phyloP scores from a whole-genome alignment of 2,329 filamentous ascomycete genomes.

The Cryphonectria parasitica region DNA sequence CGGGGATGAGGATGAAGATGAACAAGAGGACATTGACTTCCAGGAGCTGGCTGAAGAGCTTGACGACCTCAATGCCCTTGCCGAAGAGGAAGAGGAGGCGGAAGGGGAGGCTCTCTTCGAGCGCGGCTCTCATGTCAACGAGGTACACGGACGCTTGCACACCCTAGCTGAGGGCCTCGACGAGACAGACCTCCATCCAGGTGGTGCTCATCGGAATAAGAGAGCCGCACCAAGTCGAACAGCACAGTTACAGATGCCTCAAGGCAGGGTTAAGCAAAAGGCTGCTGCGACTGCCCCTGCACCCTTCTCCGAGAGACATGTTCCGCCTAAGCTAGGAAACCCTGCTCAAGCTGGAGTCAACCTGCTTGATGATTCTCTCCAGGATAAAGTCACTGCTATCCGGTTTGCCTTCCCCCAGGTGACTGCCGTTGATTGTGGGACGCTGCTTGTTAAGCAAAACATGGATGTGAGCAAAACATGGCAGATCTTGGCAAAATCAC shows the following conservation, averaged over 20 bases:
- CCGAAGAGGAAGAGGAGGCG: slow-evolving; percentile 32
- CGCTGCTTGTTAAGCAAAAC: slow-evolving; percentile 39
- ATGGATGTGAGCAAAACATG: slow-evolving; percentile 46
- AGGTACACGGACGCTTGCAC: slow-evolving; percentile 5
- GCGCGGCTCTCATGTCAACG: background rate
- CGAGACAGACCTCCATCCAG: background rate
- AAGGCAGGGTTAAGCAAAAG: background rate
- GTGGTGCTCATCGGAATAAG: background rate
- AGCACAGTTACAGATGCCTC: background rate
- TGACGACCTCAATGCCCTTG: slow-evolving; percentile 19
- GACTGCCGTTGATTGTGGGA: slow-evolving; percentile 41
- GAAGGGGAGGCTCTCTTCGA: slow-evolving; percentile 30
- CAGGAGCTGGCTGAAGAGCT: slow-evolving; percentile 45
- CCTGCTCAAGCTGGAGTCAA: background rate
- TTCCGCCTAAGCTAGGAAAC: background rate
- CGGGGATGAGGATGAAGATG: slow-evolving; percentile 33
- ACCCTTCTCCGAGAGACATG: background rate
- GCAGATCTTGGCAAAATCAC: slow-evolving; percentile 39
- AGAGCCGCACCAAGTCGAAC: background rate
- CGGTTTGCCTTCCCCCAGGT: slow-evolving; percentile 49
- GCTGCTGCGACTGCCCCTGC: slow-evolving; percentile 10
- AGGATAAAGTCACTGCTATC: slow-evolving; percentile 29
- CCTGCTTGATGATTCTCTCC: slow-evolving; percentile 15
- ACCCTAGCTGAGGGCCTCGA: slow-evolving; percentile 39
- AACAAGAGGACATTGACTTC: slow-evolving; percentile 22